Base-by-base conservation (phyloP, 148 eudicot genomes). In the Selenicereus undatus region DNA sequence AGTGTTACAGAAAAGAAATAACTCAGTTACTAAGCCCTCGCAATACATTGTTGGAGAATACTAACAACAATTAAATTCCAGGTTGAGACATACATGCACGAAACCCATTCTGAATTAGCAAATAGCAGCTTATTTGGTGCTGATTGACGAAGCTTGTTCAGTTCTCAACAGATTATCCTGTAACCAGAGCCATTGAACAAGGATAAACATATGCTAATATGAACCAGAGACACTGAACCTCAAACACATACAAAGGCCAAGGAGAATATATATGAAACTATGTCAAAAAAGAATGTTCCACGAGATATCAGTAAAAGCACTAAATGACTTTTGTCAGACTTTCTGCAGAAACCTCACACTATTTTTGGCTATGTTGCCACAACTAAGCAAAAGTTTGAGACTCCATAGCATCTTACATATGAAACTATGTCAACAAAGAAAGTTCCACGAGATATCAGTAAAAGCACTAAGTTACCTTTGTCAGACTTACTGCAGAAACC, bases 111-210 rank as follows among this genome's bases (percentile, higher is more conserved):
- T 77, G 62, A 56, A 27, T 54, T 36, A 30, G n/a, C 14, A 22
- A 56, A 42, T 11, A 51, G 30, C 26, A n/a, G 56, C 22, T 20
- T 17, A 66, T 39, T 26, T 48, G 42, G 73, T 8, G 64, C 72
- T 52, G 76, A 54, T 71, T 66, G 73, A 52, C 21, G 81, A 35
- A 71, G 18, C 20, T 12, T 32, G 3, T 17, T 27, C 43, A 32
- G n/a, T 73, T 39, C 79, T 69, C 71, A 72, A 54, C 36, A 14
- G 48, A 18, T 71, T 35, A 58, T 71, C 72, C 84, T 60, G 80
- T 30, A 27, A 60, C 18, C 20, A 42, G 11, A 80, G 43, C 13
- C 80, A 52, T 24, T 56, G 42, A 26, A 58, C 75, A 58, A 22
- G 66, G 68, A 16, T 75, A 35, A 20, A 22, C n/a, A 1, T 32